Evolutionary conservation across 164 flowering plant species (phyloP).

Genomic region (Platanus orientalis): DNA sequence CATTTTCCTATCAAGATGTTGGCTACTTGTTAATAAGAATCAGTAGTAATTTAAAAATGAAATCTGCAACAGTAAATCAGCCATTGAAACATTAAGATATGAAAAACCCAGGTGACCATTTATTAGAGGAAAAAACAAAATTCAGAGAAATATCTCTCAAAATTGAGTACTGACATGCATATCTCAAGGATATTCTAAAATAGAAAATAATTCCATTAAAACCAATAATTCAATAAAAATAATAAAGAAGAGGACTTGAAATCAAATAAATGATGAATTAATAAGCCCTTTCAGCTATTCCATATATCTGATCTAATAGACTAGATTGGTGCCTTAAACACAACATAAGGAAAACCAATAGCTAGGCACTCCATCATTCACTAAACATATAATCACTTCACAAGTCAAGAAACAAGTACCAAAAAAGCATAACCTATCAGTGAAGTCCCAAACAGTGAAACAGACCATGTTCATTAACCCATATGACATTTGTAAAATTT

Average conservation of each 20-base stretch:
- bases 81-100: neutral
- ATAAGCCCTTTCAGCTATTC: neutral
- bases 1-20: conserved; percentile 61
- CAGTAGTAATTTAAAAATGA: neutral
- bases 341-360: too few species aligned
- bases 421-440: neutral
- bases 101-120: neutral
- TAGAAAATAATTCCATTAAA: neutral
- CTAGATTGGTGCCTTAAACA: neutral
- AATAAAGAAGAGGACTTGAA: neutral
- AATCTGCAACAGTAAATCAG: neutral
- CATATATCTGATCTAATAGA: neutral
- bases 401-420: neutral
- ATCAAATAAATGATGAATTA: neutral
- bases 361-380: too few species aligned
- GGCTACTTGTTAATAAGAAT: neutral
- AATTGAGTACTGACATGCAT: neutral
- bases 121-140: neutral
- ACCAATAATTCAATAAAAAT: neutral
- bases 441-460: neutral
- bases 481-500: too few species aligned
- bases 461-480: neutral
- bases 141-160: neutral
- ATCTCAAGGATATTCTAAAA: neutral
- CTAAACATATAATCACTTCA: neutral